A percentile compares a stretch with the other conserved stretches of the same genome.
phyloP scores from a whole-genome alignment of 495 filamentous ascomycete species.

The Penicillium cataractarum region DNA sequence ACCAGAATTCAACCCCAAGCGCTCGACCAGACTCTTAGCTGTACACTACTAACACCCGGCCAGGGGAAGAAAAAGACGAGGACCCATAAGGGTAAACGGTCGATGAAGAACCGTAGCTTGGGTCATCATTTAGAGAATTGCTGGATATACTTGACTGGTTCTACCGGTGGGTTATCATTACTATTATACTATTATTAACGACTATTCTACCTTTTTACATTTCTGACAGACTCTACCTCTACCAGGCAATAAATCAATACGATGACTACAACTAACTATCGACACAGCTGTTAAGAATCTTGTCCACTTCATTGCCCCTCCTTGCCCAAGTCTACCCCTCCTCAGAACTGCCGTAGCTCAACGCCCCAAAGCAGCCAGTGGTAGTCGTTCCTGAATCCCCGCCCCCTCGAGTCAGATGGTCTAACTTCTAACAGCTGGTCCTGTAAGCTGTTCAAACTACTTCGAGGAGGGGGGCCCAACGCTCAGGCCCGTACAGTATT shows the following conservation, averaged over 20 bases:
- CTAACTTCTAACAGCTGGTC: background rate
- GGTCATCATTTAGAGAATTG: background rate
- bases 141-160: background rate
- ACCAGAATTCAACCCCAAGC: background rate
- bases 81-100: background rate
- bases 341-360: background rate
- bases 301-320: background rate
- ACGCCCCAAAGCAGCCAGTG: constrained; percentile 29
- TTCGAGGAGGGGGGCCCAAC: constrained; percentile 6
- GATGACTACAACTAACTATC: background rate
- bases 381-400: constrained; percentile 37
- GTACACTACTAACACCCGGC: too few relatives aligned
- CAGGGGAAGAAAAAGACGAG: background rate
- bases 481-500: constrained; percentile 27
- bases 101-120: background rate
- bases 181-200: too few relatives aligned
- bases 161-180: background rate
- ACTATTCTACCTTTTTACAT: background rate
- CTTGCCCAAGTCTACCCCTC: background rate
- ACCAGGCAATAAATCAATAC: too few relatives aligned
- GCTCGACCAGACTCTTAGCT: background rate
- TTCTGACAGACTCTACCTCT: background rate
- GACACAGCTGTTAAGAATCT: background rate
- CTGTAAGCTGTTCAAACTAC: too few relatives aligned
- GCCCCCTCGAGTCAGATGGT: constrained; percentile 25